Evolutionary conservation across 768 basidiomycete genomes (phyloP).

Genomic region (Tricholomella constricta): DNA sequence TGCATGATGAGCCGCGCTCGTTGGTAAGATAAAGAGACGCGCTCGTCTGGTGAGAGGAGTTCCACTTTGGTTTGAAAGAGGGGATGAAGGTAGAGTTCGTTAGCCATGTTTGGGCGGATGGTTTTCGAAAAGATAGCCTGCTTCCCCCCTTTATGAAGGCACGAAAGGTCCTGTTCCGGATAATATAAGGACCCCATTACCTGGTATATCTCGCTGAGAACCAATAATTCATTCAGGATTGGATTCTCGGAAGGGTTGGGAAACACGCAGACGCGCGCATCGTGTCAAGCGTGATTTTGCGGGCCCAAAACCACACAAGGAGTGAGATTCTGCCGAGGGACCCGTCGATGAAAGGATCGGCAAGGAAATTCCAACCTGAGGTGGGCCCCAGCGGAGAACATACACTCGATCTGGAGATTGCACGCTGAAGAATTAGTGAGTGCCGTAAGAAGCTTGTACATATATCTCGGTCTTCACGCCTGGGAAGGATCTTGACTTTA

Average conservation of each 20-base stretch:
- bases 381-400: constrained; percentile 16
- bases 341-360: constrained; percentile 25
- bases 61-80: constrained; percentile 48
- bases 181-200: constrained; percentile 15
- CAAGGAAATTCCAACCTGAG: constrained; percentile 17
- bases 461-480: constrained; percentile 9
- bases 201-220: constrained; percentile 18
- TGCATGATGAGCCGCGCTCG: constrained; percentile 50
- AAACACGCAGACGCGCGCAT: constrained; percentile 20
- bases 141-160: constrained; percentile 14
- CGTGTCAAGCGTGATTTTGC: constrained; percentile 20
- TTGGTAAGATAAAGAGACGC: constrained; percentile 50
- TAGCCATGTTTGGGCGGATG: constrained; percentile 29
- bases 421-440: constrained; percentile 16
- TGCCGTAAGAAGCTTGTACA: constrained; percentile 22
- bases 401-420: constrained; percentile 20
- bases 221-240: constrained; percentile 23
- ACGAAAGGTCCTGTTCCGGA: constrained; percentile 20
- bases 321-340: constrained; percentile 27
- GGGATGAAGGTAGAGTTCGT: constrained; percentile 43
- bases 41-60: constrained; percentile 46
- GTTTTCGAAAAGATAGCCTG: background rate
- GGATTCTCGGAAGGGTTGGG: constrained; percentile 20
- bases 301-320: constrained; percentile 23
- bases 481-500: constrained; percentile 16